Conservation (phyloP, 148 eudicot genomes). For the Suaeda aralocaspica region DNA sequence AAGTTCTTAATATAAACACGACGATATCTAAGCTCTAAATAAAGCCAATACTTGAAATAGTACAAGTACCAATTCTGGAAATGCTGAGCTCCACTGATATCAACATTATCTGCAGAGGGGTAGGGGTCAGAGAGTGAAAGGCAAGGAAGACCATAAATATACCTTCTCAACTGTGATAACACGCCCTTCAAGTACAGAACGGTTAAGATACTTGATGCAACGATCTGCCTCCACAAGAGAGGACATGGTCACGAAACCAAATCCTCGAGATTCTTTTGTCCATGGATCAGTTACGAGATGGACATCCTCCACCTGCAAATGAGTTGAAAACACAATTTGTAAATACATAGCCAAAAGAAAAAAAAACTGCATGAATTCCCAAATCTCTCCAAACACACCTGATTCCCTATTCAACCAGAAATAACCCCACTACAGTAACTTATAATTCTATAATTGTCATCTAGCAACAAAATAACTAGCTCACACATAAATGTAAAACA, state of each 20-base stretch:
- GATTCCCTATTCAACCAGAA: not conserved
- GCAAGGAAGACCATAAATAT: constrained; percentile 9
- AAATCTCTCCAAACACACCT: not conserved
- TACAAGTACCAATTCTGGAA: constrained; percentile 6
- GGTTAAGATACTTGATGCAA: constrained; percentile 72
- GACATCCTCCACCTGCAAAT: constrained; percentile 68
- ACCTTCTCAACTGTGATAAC: constrained; percentile 99
- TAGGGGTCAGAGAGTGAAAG: not conserved
- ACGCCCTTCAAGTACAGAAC: constrained; percentile 86
- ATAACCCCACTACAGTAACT: too few species aligned
- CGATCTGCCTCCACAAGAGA: constrained; percentile 63
- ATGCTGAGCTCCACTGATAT: not conserved
- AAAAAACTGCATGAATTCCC: not conserved
- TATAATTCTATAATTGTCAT: not conserved
- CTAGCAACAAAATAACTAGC: not conserved
- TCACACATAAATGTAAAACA: not conserved
- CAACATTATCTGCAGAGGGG: not conserved
- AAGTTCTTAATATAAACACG: not conserved
- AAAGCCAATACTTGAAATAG: not conserved
- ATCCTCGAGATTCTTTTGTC: constrained; percentile 88
- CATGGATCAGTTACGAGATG: constrained; percentile 92
- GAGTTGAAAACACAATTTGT: not conserved
- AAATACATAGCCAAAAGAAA: not conserved
- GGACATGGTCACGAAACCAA: constrained; percentile 95
- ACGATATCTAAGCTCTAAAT: not conserved